These are phyloP conservation scores for Daedaleopsis nitida DNA, from an alignment of 768 basidiomycete genomes.

Conservation along the genomic window DNA sequence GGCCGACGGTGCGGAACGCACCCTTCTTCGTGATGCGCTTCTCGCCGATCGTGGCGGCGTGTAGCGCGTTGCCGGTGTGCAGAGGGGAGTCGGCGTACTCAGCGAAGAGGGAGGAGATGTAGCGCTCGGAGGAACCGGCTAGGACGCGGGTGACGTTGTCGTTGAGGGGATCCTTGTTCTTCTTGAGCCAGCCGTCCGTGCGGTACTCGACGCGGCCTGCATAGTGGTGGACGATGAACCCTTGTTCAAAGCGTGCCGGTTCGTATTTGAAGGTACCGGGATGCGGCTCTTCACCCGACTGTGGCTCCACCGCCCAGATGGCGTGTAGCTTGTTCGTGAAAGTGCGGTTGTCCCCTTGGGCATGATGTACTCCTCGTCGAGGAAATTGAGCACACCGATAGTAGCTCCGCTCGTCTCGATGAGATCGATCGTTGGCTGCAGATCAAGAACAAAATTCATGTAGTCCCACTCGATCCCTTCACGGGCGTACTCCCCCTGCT, in stretches of 20 bases:
- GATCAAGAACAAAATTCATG: slow-evolving; percentile 94
- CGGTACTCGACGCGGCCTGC: slow-evolving; percentile 96
- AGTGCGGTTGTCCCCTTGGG: slow-evolving; percentile 93
- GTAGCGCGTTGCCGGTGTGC: slow-evolving; percentile 39
- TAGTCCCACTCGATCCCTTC: slow-evolving; percentile 98
- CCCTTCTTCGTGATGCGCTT: slow-evolving; percentile 88
- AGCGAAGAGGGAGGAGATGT: slow-evolving; percentile 80
- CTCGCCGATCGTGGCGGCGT: slow-evolving; percentile 47
- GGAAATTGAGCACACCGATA: slow-evolving; percentile 88
- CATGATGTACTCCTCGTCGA: slow-evolving; percentile 99
- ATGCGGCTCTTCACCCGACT: slow-evolving; percentile 53
- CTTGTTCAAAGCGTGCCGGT: slow-evolving; percentile 86
- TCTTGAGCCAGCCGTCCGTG: slow-evolving; percentile 96
- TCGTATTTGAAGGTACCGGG: slow-evolving; percentile 84
- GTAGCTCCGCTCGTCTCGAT: slow-evolving; percentile 78
- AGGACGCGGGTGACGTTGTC: slow-evolving; percentile 92
- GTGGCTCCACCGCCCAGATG: slow-evolving; percentile 63
- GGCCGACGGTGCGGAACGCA: slow-evolving; percentile 93
- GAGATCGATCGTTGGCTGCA: slow-evolving; percentile 97
- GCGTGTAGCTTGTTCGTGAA: slow-evolving; percentile 91
- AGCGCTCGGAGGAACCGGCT: slow-evolving; percentile 77
- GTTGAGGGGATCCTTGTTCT: slow-evolving; percentile 99
- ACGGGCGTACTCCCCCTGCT: slow-evolving; percentile 97
- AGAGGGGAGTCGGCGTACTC: slow-evolving; percentile 63
- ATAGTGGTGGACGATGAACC: slow-evolving; percentile 95